Conservation (phyloP, 768 basidiomycete species). For the Tubosaeta sp. region DNA sequence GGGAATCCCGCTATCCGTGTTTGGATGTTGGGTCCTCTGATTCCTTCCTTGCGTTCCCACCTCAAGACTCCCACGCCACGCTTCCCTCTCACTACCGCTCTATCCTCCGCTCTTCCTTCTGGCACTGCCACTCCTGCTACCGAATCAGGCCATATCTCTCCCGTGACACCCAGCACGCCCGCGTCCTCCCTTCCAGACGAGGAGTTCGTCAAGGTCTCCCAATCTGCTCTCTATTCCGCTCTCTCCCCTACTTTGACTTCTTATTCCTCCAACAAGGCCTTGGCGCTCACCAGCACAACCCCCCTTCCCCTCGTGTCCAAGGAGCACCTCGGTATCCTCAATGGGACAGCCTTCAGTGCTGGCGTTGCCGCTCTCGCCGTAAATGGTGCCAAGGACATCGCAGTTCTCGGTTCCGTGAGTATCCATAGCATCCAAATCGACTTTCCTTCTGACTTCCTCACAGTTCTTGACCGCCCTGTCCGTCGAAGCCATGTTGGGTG, state of each 20-base stretch:
- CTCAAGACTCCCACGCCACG: conserved; percentile 16
- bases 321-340: conserved; percentile 76
- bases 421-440: neutral
- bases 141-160: conserved; percentile 35
- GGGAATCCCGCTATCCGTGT: conserved; percentile 79
- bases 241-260: neutral
- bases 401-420: conserved; percentile 46
- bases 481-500: conserved; percentile 74
- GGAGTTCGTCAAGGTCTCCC: conserved; percentile 11
- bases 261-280: conserved; percentile 42
- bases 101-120: conserved; percentile 9
- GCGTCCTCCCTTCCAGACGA: conserved; percentile 26
- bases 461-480: conserved; percentile 81
- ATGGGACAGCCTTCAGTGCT: conserved; percentile 84
- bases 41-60: neutral
- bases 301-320: conserved; percentile 69
- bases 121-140: conserved; percentile 16
- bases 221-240: neutral
- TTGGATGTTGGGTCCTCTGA: conserved; percentile 41
- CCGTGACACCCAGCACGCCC: conserved; percentile 42
- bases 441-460: neutral
- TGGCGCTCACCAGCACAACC: conserved; percentile 54
- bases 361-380: conserved; percentile 73
- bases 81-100: neutral
- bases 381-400: conserved; percentile 65